A percentile compares a stretch with the other conserved stretches of the same genome.
Evolutionary conservation across 2,329 filamentous ascomycete species (phyloP).

Genomic region (Hypoxylon rubiginosum): DNA sequence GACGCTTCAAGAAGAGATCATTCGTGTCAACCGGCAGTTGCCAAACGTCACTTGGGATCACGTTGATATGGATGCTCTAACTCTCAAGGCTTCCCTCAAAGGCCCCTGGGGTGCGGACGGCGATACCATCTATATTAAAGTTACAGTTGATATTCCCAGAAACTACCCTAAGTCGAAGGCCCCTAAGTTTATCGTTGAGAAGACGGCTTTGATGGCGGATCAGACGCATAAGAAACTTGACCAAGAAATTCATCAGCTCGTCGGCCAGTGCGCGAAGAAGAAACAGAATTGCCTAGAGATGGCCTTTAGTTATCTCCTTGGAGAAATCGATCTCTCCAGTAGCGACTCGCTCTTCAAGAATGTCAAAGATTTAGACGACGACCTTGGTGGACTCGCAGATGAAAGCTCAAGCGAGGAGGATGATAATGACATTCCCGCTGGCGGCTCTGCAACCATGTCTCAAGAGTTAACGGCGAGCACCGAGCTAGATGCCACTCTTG

Average conservation of each 20-base stretch:
- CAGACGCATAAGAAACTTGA: constrained; percentile 67
- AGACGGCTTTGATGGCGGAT: constrained; percentile 72
- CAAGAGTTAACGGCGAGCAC: constrained; percentile 70
- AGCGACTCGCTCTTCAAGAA: constrained; percentile 74
- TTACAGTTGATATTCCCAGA: constrained; percentile 70
- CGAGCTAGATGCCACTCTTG: constrained; percentile 67
- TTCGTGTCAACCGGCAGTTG: constrained; percentile 72
- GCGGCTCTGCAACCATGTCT: constrained; percentile 71
- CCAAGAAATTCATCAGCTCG: constrained; percentile 69
- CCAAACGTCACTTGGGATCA: constrained; percentile 75
- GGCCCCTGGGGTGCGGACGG: constrained; percentile 73
- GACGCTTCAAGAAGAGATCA: constrained; percentile 73
- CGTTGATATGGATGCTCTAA: constrained; percentile 73
- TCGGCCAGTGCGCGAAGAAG: constrained; percentile 66
- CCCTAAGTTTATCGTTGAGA: constrained; percentile 72
- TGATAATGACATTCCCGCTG: constrained; percentile 69
- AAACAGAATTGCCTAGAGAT: constrained; percentile 74
- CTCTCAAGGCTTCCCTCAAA: constrained; percentile 71
- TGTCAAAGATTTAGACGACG: constrained; percentile 73
- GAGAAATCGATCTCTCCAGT: constrained; percentile 71
- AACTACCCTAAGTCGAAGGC: constrained; percentile 70
- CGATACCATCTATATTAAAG: constrained; percentile 72
- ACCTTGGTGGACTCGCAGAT: constrained; percentile 69
- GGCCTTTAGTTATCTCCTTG: constrained; percentile 73
- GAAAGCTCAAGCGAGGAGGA: constrained; percentile 90